Evolutionary conservation across 768 basidiomycete genomes (phyloP).

Genomic region (Amanita thiersii): DNA sequence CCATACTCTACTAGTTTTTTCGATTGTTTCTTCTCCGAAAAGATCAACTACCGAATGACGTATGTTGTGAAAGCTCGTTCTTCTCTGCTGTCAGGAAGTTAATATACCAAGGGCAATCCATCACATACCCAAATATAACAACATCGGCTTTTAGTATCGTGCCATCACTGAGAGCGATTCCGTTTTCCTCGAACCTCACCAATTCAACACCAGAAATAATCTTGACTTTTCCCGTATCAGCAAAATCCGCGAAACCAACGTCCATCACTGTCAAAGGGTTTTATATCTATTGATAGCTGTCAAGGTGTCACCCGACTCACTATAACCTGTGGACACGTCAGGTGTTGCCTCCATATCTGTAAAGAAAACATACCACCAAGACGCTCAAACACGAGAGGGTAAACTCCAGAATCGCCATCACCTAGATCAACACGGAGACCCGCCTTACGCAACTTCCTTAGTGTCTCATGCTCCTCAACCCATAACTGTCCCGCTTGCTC

Average conservation of each 20-base stretch:
- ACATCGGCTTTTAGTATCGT: constrained; percentile 32
- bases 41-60: constrained; percentile 19
- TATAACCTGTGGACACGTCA: too few relatives aligned
- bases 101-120: neutral
- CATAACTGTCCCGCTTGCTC: constrained; percentile 13
- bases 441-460: constrained; percentile 24
- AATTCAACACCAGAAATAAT: constrained; percentile 46
- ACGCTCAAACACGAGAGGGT: constrained; percentile 19
- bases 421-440: constrained; percentile 30
- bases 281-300: too few relatives aligned
- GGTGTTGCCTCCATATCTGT: too few relatives aligned
- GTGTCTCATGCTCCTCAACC: constrained; percentile 23
- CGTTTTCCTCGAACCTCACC: constrained; percentile 23
- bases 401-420: constrained; percentile 21
- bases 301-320: too few relatives aligned
- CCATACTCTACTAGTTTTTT: constrained; percentile 22
- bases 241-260: constrained; percentile 42
- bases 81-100: neutral
- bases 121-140: constrained; percentile 34
- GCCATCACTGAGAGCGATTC: constrained; percentile 30
- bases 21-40: constrained; percentile 27
- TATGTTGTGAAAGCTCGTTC: constrained; percentile 22
- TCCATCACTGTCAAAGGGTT: constrained; percentile 27
- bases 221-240: constrained; percentile 47
- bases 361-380: constrained; percentile 21